Percentiles rank a stretch among this genome's conserved stretches.
Conservation (phyloP, 257 asterid genomes). For the Craterostigma plantagineum region DNA sequence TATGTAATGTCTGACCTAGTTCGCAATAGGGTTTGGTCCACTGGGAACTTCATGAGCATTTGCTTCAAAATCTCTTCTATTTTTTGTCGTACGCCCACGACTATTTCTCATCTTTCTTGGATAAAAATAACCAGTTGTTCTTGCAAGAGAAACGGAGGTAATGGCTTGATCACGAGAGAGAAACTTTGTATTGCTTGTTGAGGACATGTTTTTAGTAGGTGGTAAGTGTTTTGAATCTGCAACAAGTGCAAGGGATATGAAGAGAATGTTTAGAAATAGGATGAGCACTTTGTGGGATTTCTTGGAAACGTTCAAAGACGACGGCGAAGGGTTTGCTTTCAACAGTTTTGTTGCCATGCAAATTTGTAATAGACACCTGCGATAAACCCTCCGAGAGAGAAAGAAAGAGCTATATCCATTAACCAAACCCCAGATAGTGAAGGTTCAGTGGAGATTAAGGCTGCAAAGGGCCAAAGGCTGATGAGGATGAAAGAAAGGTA, state of each 20-base stretch:
- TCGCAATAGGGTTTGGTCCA: slow-evolving; percentile 1
- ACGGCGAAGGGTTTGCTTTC: background rate
- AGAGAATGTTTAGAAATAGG: background rate
- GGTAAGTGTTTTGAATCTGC: background rate
- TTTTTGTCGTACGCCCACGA: background rate
- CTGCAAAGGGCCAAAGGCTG: too few relatives aligned
- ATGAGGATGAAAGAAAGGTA: too few relatives aligned
- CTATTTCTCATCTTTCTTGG: background rate
- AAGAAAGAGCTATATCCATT: background rate
- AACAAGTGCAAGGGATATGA: background rate
- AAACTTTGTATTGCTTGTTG: background rate
- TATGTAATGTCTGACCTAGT: background rate
- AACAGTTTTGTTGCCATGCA: background rate
- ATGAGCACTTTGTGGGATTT: background rate
- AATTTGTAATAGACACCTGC: background rate
- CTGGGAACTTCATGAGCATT: background rate
- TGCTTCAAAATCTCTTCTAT: background rate
- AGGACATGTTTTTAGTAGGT: background rate
- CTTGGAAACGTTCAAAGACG: background rate
- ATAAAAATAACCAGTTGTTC: background rate
- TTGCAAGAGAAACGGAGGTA: background rate
- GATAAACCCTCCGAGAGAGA: background rate
- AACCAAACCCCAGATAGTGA: background rate
- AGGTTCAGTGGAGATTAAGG: background rate
- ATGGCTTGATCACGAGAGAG: background rate